Conservation (phyloP, 2,329 filamentous ascomycete species). For the Diaporthe longicolla region DNA sequence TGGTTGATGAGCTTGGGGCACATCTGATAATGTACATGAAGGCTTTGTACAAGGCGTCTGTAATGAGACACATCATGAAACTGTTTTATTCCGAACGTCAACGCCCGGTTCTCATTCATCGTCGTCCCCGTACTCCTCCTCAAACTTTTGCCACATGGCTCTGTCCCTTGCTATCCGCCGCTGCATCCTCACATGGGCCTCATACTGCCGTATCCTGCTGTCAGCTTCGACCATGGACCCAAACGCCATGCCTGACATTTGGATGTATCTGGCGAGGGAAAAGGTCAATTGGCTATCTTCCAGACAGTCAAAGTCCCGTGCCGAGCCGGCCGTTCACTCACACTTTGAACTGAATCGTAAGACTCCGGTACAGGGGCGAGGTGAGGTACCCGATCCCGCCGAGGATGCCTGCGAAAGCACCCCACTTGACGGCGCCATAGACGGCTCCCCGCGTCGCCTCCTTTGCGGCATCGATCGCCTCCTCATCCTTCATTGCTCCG, state of each 20-base stretch:
- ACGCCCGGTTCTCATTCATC: slow-evolving; percentile 48
- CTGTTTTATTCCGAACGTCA: background rate
- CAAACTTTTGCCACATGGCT: slow-evolving; percentile 77
- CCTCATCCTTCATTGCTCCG: slow-evolving; percentile 73
- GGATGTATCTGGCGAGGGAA: slow-evolving; percentile 73
- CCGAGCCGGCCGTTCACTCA: slow-evolving; percentile 58
- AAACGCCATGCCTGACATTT: slow-evolving; percentile 89
- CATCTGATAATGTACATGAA: slow-evolving; percentile 43
- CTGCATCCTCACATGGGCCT: slow-evolving; percentile 74
- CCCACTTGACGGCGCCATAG: slow-evolving; percentile 80
- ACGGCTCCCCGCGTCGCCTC: slow-evolving; percentile 78
- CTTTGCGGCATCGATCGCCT: slow-evolving; percentile 79
- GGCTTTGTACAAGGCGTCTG: slow-evolving; percentile 37
- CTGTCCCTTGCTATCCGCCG: slow-evolving; percentile 74
- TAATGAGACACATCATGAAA: slow-evolving; percentile 28
- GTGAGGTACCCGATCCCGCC: slow-evolving; percentile 73
- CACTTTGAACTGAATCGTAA: slow-evolving; percentile 85
- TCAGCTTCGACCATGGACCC: slow-evolving; percentile 85
- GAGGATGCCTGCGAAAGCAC: slow-evolving; percentile 73
- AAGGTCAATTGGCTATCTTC: slow-evolving; percentile 1
- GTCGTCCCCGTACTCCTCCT: slow-evolving; percentile 69
- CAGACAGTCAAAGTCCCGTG: too few relatives aligned
- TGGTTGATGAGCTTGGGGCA: slow-evolving; percentile 35
- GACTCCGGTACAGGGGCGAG: slow-evolving; percentile 79
- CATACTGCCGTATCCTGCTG: slow-evolving; percentile 75